Base-by-base conservation (phyloP, 2,329 filamentous ascomycete genomes). In the Anthostomella pinea region DNA sequence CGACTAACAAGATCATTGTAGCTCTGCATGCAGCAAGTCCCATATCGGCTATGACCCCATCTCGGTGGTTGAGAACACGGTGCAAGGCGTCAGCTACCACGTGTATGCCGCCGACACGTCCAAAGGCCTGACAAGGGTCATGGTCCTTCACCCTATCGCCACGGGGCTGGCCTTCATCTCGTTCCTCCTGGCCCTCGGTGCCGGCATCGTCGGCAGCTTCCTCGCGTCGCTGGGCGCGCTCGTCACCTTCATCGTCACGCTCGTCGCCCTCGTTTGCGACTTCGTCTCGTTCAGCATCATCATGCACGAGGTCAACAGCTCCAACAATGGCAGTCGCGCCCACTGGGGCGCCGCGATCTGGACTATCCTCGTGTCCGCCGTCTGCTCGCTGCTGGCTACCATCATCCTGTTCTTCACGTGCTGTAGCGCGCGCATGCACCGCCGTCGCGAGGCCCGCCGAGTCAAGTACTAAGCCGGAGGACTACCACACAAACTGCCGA, bases 381-480 rank as follows among this genome's bases (percentile, higher is more conserved):
- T 81, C 41, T 67, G 69, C 48, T 63, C 72, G 14, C 67, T 83
- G 34, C 39, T 81, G 17, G 79, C 70, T 7, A 71, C 72, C 14
- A 43, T 79, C 35, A 48, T 83, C 32, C 69, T 83, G 38, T 73
- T 84, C 49, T 65, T 82, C 48, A 77, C 76, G 6, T 83, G 79
- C 69, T 81, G 73, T 62, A 70, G 69, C 36, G 65, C 68, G 7
- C 63, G 74, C n/a, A 29, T 65, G 49, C 64, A 64, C 48, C 60
- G 61, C 41, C 56, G 60, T 25, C 62, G 63, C 44, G 59, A 59
- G 48, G 39, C 36, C 16, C 38, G 38, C 13, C n/a, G n/a, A n/a
- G n/a, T n/a, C n/a, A n/a, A n/a, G n/a, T n/a, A n/a, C n/a, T n/a
- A n/a, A n/a, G n/a, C n/a, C n/a, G n/a, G n/a, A n/a, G n/a, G n/a